Base-by-base conservation (phyloP, 2,329 filamentous ascomycete genomes). In the Alternaria sp. region DNA sequence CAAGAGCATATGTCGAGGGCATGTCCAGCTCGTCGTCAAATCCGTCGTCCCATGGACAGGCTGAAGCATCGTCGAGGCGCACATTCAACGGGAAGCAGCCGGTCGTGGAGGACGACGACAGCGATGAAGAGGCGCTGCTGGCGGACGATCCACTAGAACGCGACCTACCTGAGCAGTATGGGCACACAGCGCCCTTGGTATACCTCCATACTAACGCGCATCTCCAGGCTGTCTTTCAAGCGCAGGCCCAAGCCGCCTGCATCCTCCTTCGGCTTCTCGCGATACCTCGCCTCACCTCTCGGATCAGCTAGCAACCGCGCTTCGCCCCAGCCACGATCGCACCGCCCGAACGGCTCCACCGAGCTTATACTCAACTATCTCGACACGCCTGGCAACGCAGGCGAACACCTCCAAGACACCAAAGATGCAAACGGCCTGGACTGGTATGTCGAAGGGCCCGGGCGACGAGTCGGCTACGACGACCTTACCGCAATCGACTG, bases 401-500 rank as follows among this genome's bases (percentile, higher is more conserved):
- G 75, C 54, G 72, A 73, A 9, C 75, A 79, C n/a, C 70, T 76
- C 6, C 73, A 80, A 60, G 81, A 84, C 63, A 73, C 77, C 51
- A 84, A 84, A 67, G 83, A 85, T 66, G 77, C 79, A 23, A 76
- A 69, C 13, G 79, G 79, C 0, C 69, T 83, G 19, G 95, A 98
- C 79, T 98, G 95, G 95, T 92, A 96, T 77, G 86, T 91, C 51
- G 95, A 97, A 80, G 93, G 93, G 1, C 93, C 93, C 0, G 94
- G 94, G 1, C 88, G 93, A 57, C 89, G 96, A 75, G 94, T 97
- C 40, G 95, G 92, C 58, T 99, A 99, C 82, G 95, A 97, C 76
- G 92, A 99, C 81, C 85, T 97, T 78, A 97, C 95, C 15, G 95
- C 96, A 62, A 99, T 99, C 78, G 96, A 99, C 83, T 99, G 96